Evolutionary conservation across 2,329 filamentous ascomycete species (phyloP).

Genomic region (Leptographium wingfieldii): DNA sequence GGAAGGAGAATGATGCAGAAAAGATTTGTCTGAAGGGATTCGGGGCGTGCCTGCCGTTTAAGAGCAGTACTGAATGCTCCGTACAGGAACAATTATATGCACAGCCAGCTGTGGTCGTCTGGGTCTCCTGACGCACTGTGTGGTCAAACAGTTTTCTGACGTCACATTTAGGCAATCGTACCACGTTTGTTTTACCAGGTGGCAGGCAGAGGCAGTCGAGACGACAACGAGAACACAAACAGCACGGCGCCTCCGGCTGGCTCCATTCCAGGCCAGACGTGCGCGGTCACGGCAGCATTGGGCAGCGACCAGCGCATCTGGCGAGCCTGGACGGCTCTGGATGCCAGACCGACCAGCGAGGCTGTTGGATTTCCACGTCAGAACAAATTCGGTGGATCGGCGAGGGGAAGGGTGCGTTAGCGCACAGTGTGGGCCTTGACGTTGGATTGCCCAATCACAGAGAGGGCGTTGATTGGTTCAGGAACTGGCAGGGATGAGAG

Average conservation of each 20-base stretch:
- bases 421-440: too few relatives aligned
- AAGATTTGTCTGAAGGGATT: background rate
- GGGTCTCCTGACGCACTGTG: background rate
- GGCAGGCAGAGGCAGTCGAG: too few relatives aligned
- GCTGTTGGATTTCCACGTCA: too few relatives aligned
- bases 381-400: too few relatives aligned
- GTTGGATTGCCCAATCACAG: too few relatives aligned
- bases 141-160: background rate
- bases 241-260: background rate
- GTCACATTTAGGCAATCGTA: background rate
- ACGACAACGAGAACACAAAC: background rate
- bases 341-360: too few relatives aligned
- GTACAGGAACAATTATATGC: background rate
- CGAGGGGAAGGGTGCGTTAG: too few relatives aligned
- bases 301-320: background rate
- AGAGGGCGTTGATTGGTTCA: too few relatives aligned
- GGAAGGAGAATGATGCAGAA: background rate
- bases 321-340: background rate
- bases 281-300: background rate
- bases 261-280: background rate
- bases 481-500: too few relatives aligned
- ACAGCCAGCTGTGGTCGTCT: too few relatives aligned
- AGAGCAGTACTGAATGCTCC: background rate
- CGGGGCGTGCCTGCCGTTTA: background rate
- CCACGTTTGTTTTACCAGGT: background rate